phyloP scores from a whole-genome alignment of 805 yeast genomes.

The Hanseniaspora lachancei region DNA sequence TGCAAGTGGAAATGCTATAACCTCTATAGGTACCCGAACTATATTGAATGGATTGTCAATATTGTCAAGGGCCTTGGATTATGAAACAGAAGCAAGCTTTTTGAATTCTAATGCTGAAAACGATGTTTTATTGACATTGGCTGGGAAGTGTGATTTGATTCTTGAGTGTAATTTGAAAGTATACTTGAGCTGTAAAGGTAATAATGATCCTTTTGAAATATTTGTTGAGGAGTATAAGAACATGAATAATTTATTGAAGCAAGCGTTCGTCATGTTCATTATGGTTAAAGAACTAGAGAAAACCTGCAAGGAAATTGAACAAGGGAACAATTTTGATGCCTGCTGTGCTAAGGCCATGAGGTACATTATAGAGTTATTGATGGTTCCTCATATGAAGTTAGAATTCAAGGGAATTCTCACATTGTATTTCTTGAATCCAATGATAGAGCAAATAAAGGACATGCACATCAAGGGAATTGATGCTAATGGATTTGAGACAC shows the following conservation, averaged over 20 bases:
- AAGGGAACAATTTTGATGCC: neutral
- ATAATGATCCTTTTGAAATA: neutral
- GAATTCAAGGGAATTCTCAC: neutral
- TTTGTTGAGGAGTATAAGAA: conserved; percentile 1
- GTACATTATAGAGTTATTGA: neutral
- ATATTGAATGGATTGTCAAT: conserved; percentile 9
- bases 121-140: neutral
- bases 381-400: neutral
- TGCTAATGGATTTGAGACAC: neutral
- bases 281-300: conserved; percentile 6
- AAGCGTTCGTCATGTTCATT: conserved; percentile 1
- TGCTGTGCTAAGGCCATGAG: neutral
- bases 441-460: neutral
- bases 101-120: neutral
- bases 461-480: neutral
- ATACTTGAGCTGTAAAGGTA: neutral
- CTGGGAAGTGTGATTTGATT: conserved; percentile 1
- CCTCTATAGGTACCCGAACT: neutral
- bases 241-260: conserved; percentile 10
- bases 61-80: conserved; percentile 3
- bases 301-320: neutral
- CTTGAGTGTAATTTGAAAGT: conserved; percentile 3
- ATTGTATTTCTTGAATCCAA: conserved; percentile 1
- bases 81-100: neutral
- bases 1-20: neutral